Base-by-base conservation (phyloP, 1,284 basidiomycete species). In the Stereum hirsutum region DNA sequence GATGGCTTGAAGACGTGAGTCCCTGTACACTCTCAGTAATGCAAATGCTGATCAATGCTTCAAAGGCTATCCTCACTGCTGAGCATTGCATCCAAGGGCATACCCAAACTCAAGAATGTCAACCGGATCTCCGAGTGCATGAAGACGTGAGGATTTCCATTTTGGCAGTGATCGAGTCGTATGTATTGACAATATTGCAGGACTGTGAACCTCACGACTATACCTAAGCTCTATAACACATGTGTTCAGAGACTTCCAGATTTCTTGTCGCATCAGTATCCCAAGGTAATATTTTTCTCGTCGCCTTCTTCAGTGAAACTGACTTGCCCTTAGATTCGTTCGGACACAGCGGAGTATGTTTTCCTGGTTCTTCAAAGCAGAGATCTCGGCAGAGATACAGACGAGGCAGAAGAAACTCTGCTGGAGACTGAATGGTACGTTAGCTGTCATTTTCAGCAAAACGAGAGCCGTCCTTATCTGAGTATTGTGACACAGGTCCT, bases 391-490 rank as follows among this genome's bases (percentile, higher is more conserved):
- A 60, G 66, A 44, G 81, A 85, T 10, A 76, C 75, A 3, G 78
- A 81, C 12, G 81, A 79, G 43, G 70, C 80, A 1, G 90, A 93
- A 56, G 75, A 82, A n/a, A 56, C 87, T 5, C 61, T 95, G 27
- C 61, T 92, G 11, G 84, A 89, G 57, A 91, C 89, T 10, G 77
- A 80, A 56, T 96, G 92, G 91, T 89, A 48, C 47, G 73, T 58
- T n/a, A n/a, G n/a, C 30, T 24, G 41, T 45, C 8, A 17, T 26
- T 8, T 30, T 30, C 28, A 26, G n/a, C n/a, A n/a, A n/a, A n/a
- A n/a, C n/a, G n/a, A n/a, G n/a, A n/a, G n/a, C n/a, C n/a, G n/a
- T n/a, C n/a, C n/a, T n/a, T n/a, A n/a, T n/a, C n/a, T n/a, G n/a
- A n/a, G n/a, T n/a, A n/a, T n/a, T n/a, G n/a, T n/a, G n/a, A n/a